These are phyloP conservation scores for Hanseniaspora lachancei DNA, from an alignment of 805 yeast genomes.

Conservation along the genomic window DNA sequence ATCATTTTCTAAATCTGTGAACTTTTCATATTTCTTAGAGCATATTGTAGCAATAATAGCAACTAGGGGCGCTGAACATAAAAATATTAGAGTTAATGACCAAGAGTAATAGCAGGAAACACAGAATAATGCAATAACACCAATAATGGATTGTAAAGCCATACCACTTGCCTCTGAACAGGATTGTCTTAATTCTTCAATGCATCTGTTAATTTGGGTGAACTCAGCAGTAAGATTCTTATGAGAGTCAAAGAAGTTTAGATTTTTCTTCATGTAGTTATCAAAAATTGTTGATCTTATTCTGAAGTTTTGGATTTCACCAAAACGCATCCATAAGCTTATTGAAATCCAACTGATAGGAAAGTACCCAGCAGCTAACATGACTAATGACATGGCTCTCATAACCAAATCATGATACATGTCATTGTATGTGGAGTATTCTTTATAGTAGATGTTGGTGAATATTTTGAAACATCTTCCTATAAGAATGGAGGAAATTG, in stretches of 20 bases:
- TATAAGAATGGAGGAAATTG: conserved; percentile 48
- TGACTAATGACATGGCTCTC: conserved; percentile 31
- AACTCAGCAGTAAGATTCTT: conserved; percentile 48
- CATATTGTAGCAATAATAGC: conserved; percentile 35
- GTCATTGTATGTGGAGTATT: conserved; percentile 20
- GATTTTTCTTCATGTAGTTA: conserved; percentile 32
- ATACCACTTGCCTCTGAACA: conserved; percentile 54
- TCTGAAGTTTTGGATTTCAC: conserved; percentile 54
- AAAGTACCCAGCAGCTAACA: conserved; percentile 36
- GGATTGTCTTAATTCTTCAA: conserved; percentile 60
- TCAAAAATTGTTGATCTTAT: conserved; percentile 37
- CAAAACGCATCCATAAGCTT: conserved; percentile 51
- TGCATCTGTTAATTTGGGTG: conserved; percentile 53
- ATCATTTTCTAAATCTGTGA: conserved; percentile 44
- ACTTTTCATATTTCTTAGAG: conserved; percentile 38
- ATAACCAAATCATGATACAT: conserved; percentile 31
- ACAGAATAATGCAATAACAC: conserved; percentile 41
- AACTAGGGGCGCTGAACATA: conserved; percentile 64
- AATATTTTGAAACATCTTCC: conserved; percentile 49
- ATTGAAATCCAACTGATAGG: conserved; percentile 42
- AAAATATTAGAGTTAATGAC: conserved; percentile 67
- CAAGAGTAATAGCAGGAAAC: conserved; percentile 70
- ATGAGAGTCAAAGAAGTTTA: conserved; percentile 52
- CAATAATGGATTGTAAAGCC: conserved; percentile 39
- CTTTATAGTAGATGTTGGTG: conserved; percentile 26